Conservation (phyloP, 2,329 filamentous ascomycete genomes). For the Penicillium janthinellum region DNA sequence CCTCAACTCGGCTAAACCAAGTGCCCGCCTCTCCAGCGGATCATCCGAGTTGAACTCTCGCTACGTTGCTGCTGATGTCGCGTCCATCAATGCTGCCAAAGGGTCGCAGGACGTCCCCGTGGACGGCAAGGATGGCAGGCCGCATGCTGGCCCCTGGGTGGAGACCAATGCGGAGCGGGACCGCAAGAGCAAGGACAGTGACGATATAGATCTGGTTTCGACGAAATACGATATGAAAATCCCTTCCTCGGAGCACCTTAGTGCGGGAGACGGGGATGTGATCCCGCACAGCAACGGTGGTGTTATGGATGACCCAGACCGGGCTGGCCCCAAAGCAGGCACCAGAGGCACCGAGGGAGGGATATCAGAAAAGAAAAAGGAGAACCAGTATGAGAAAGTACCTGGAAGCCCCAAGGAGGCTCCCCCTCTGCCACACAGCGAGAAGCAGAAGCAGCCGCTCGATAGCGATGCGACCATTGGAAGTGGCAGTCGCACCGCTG, state of each 20-base stretch:
- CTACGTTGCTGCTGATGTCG: constrained; percentile 22
- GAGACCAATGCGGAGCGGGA: constrained; percentile 52
- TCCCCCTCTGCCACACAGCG: constrained; percentile 77
- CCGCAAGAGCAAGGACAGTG: constrained; percentile 43
- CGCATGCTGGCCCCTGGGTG: constrained; percentile 78
- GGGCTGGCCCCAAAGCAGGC: constrained; percentile 75
- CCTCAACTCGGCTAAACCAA: constrained; percentile 18
- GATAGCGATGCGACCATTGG: constrained; percentile 39
- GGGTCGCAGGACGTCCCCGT: constrained; percentile 82
- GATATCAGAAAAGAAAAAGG: constrained; percentile 83
- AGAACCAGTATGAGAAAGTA: constrained; percentile 71
- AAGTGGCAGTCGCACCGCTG: constrained; percentile 44
- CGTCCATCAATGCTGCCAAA: constrained; percentile 35
- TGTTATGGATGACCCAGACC: constrained; percentile 88
- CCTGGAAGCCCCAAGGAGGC: constrained; percentile 84
- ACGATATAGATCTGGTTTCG: constrained; percentile 39
- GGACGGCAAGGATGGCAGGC: constrained; percentile 90
- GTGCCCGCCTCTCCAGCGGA: constrained; percentile 16
- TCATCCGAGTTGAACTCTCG: constrained; percentile 13
- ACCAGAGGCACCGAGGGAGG: constrained; percentile 88
- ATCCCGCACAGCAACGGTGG: constrained; percentile 67
- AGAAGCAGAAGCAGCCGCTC: constrained; percentile 66
- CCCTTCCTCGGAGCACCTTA: constrained; percentile 41
- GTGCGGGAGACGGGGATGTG: constrained; percentile 37
- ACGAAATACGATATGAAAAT: constrained; percentile 27